Conservation (phyloP, 2,329 filamentous ascomycete species). For the Trichophyton benhamiae region DNA sequence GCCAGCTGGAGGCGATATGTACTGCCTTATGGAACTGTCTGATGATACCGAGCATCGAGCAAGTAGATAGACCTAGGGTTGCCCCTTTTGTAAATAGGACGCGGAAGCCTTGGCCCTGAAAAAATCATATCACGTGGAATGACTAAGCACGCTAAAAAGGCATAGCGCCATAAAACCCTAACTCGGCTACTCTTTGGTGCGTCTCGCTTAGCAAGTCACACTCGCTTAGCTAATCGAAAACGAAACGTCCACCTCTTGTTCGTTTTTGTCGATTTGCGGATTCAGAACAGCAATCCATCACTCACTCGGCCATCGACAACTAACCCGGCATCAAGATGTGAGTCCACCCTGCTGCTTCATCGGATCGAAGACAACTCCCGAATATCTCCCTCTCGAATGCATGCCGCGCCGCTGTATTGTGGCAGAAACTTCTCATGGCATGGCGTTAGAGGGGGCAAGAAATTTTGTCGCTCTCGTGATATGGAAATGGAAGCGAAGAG, state of each 20-base stretch:
- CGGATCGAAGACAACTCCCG: not conserved
- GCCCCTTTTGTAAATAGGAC: not conserved
- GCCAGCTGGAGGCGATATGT: not conserved
- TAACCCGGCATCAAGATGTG: constrained; percentile 17
- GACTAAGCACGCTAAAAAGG: not conserved
- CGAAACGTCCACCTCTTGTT: constrained; percentile 4
- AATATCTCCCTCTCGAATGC: not conserved
- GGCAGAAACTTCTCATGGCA: not conserved
- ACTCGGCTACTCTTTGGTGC: constrained; percentile 11
- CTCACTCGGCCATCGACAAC: constrained; percentile 13
- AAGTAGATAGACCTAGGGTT: not conserved
- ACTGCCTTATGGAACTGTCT: not conserved
- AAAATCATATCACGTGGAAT: not conserved
- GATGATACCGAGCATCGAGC: not conserved
- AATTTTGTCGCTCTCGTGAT: not conserved
- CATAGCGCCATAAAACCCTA: constrained; percentile 11
- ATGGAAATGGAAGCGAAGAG: not conserved
- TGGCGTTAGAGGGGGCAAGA: not conserved
- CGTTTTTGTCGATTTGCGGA: constrained; percentile 8
- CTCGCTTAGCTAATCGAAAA: constrained; percentile 16
- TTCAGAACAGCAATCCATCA: constrained; percentile 14
- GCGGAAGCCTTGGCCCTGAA: too few species aligned
- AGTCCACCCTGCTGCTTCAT: constrained; percentile 7
- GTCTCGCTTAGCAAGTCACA: constrained; percentile 15
- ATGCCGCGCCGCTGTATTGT: not conserved